Conservation (phyloP, 2,329 filamentous ascomycete species). For the Fusarium fujikuroi region DNA sequence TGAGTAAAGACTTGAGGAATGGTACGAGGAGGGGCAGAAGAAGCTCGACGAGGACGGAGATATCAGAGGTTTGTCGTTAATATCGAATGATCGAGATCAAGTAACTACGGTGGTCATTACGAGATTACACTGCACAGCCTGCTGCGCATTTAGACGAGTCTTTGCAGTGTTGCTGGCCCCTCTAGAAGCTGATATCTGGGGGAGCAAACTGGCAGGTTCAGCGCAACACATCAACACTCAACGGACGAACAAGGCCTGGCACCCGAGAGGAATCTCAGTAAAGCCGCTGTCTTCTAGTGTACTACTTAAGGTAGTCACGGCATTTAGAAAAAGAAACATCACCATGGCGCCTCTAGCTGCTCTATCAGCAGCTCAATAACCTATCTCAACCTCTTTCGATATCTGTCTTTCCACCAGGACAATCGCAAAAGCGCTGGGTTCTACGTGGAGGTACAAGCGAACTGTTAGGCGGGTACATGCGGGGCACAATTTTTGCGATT, state of each 20-base stretch:
- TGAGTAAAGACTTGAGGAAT: slow-evolving; percentile 31
- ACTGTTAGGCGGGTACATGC: slow-evolving; percentile 47
- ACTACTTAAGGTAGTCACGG: not conserved
- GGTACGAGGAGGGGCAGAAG: slow-evolving; percentile 35
- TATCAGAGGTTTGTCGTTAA: slow-evolving; percentile 7
- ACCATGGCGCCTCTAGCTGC: not conserved
- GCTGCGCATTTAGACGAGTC: not conserved
- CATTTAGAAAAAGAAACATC: not conserved
- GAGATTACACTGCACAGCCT: not conserved
- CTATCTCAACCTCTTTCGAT: slow-evolving; percentile 9
- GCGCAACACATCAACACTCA: not conserved
- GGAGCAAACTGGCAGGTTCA: not conserved
- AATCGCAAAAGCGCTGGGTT: slow-evolving; percentile 2
- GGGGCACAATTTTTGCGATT: slow-evolving; percentile 32
- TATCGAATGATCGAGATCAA: not conserved
- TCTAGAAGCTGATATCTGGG: not conserved
- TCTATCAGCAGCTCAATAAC: not conserved
- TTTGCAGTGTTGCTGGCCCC: not conserved
- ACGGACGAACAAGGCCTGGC: not conserved
- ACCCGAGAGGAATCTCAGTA: not conserved
- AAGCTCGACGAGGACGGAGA: slow-evolving; percentile 10
- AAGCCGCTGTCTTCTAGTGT: not conserved
- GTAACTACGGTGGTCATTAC: not conserved
- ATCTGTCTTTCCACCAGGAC: slow-evolving; percentile 1
- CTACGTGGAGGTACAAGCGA: slow-evolving; percentile 40